A percentile compares a stretch with the other conserved stretches of the same genome.
phyloP scores from a whole-genome alignment of 164 flowering plant genomes.

The Platanus orientalis region DNA sequence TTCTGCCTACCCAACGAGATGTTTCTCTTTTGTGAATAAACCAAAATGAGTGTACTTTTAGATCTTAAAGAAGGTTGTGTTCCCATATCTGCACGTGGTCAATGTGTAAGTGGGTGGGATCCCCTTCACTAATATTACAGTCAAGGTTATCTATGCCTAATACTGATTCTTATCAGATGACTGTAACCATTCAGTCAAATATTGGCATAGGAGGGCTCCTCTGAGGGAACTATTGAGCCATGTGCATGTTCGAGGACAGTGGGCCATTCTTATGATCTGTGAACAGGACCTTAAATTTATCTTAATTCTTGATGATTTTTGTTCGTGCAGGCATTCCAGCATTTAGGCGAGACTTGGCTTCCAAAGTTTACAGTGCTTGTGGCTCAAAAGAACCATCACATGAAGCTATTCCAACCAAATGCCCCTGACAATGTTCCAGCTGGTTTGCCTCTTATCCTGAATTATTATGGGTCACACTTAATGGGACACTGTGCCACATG shows the following conservation, averaged over 20 bases:
- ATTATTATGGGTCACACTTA: too few relatives aligned
- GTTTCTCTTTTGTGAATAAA: too few relatives aligned
- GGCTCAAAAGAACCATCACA: constrained; percentile 83
- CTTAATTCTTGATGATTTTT: background rate
- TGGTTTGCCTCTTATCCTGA: constrained; percentile 46
- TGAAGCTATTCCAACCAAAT: constrained; percentile 60
- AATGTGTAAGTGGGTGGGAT: too few relatives aligned
- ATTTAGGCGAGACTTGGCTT: constrained; percentile 49
- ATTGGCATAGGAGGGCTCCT: background rate
- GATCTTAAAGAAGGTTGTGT: too few relatives aligned
- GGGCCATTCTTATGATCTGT: background rate
- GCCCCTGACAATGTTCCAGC: constrained; percentile 69
- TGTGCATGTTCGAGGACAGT: background rate
- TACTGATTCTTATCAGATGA: too few relatives aligned
- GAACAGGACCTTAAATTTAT: background rate
- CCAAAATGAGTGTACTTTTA: too few relatives aligned
- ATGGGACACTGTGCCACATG: too few relatives aligned
- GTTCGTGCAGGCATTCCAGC: constrained; percentile 50
- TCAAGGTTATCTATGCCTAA: too few relatives aligned
- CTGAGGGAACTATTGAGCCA: background rate
- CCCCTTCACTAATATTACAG: too few relatives aligned
- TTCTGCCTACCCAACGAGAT: background rate
- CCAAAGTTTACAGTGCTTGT: constrained; percentile 83
- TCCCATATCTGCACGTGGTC: too few relatives aligned
- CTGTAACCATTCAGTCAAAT: too few relatives aligned